Percentiles rank a stretch among this genome's conserved stretches.
phyloP scores from a whole-genome alignment of 2,329 filamentous ascomycete genomes.

The Aureobasidium sp. region DNA sequence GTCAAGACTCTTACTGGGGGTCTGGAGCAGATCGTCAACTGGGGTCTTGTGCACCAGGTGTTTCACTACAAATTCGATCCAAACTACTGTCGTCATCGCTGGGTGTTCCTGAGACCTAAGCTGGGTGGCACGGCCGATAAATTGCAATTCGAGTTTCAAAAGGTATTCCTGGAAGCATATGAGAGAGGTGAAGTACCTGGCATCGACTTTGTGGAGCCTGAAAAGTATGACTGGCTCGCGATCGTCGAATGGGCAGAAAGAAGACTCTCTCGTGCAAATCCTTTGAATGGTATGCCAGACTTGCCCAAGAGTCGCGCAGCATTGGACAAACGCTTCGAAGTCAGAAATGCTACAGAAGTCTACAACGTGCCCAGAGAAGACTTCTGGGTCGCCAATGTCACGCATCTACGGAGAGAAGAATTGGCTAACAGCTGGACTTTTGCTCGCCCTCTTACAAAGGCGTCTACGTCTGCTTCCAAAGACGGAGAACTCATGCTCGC shows the following conservation, averaged over 20 bases:
- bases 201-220: slow-evolving; percentile 57
- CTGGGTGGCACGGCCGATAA: slow-evolving; percentile 33
- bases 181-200: slow-evolving; percentile 53
- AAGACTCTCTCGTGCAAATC: neutral
- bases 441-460: slow-evolving; percentile 16
- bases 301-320: slow-evolving; percentile 26
- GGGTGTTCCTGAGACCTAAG: slow-evolving; percentile 26
- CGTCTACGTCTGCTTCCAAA: slow-evolving; percentile 16
- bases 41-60: slow-evolving; percentile 35
- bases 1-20: slow-evolving; percentile 31
- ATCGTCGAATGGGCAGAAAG: slow-evolving; percentile 61
- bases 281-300: slow-evolving; percentile 18
- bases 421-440: slow-evolving; percentile 19
- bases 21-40: slow-evolving; percentile 33
- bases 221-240: slow-evolving; percentile 60
- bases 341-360: slow-evolving; percentile 35
- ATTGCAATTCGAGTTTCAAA: slow-evolving; percentile 57
- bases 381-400: slow-evolving; percentile 39
- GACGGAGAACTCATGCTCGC: slow-evolving; percentile 25
- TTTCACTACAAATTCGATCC: slow-evolving; percentile 33
- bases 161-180: slow-evolving; percentile 60
- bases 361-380: slow-evolving; percentile 47
- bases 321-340: slow-evolving; percentile 40
- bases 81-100: slow-evolving; percentile 34
- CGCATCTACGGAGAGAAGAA: slow-evolving; percentile 39